Conservation (phyloP, 345 rosid genomes). For the Citrus australasica region DNA sequence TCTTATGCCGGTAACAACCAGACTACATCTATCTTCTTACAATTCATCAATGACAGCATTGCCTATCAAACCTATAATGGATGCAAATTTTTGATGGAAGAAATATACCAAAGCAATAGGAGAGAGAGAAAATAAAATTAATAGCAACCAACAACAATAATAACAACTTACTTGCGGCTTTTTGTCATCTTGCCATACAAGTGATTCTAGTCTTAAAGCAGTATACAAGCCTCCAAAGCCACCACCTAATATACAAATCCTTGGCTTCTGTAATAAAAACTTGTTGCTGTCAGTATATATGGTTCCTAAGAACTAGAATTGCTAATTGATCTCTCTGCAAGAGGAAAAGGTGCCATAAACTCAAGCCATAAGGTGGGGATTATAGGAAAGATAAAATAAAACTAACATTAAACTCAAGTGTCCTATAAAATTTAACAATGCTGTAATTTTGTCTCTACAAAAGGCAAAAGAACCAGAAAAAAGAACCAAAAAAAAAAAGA, state of each 20-base stretch:
- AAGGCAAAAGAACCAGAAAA: background rate
- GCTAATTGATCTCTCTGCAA: background rate
- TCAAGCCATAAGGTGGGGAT: background rate
- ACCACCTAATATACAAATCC: slow-evolving; percentile 70
- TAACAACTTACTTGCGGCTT: slow-evolving; percentile 56
- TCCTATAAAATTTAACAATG: background rate
- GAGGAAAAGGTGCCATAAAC: background rate
- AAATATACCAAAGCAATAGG: background rate
- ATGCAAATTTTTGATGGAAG: background rate
- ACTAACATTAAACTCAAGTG: background rate
- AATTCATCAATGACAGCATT: background rate
- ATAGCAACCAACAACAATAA: background rate
- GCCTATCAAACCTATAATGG: background rate
- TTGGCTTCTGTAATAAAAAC: slow-evolving; percentile 43
- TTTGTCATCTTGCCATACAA: slow-evolving; percentile 80
- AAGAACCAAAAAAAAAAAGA: background rate
- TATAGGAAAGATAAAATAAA: background rate
- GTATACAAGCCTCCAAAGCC: slow-evolving; percentile 94
- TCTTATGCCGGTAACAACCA: background rate
- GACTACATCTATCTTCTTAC: background rate
- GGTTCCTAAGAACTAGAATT: background rate
- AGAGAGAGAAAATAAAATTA: background rate
- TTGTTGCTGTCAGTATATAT: background rate
- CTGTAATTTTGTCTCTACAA: background rate
- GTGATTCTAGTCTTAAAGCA: slow-evolving; percentile 89